Percentiles rank a stretch among this genome's conserved stretches.
Conservation (phyloP, 2,329 filamentous ascomycete species). For the Intubia oerlemansii region DNA sequence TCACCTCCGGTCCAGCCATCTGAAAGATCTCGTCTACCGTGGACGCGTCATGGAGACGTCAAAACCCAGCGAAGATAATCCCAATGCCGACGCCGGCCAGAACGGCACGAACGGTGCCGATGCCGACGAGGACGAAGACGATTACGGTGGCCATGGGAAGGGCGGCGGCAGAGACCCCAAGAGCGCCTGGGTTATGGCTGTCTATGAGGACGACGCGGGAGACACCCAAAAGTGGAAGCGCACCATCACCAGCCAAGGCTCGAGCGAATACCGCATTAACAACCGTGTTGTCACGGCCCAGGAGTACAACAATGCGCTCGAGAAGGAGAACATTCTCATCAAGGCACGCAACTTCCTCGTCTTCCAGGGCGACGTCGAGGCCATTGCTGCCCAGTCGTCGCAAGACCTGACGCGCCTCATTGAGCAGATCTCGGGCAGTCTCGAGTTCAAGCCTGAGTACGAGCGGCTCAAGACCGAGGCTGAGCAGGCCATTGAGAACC, state of each 20-base stretch:
- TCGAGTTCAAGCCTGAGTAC: slow-evolving; percentile 89
- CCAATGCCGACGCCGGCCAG: slow-evolving; percentile 27
- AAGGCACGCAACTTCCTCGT: slow-evolving; percentile 96
- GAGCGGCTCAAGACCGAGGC: slow-evolving; percentile 72
- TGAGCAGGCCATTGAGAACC: slow-evolving; percentile 72
- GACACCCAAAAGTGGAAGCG: slow-evolving; percentile 94
- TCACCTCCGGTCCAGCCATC: slow-evolving; percentile 82
- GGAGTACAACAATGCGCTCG: slow-evolving; percentile 82
- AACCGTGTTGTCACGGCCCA: slow-evolving; percentile 71
- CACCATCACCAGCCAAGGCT: slow-evolving; percentile 68
- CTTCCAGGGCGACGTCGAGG: slow-evolving; percentile 94
- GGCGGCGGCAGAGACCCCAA: slow-evolving; percentile 67
- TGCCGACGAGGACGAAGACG: slow-evolving; percentile 22
- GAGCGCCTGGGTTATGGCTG: slow-evolving; percentile 96
- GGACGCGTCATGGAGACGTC: slow-evolving; percentile 82
- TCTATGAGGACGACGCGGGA: slow-evolving; percentile 92
- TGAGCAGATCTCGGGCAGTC: slow-evolving; percentile 89
- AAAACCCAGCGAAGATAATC: slow-evolving; percentile 68
- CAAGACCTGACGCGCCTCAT: slow-evolving; percentile 85
- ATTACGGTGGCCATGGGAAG: slow-evolving; percentile 30
- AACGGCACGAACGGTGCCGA: slow-evolving; percentile 40
- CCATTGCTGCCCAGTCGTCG: slow-evolving; percentile 85
- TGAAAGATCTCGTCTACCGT: slow-evolving; percentile 89
- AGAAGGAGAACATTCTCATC: slow-evolving; percentile 90
- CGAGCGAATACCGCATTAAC: slow-evolving; percentile 94